These are phyloP conservation scores for Jaenimonas drosophilae DNA, from an alignment of 208 protist species.

Conservation along the genomic window DNA sequence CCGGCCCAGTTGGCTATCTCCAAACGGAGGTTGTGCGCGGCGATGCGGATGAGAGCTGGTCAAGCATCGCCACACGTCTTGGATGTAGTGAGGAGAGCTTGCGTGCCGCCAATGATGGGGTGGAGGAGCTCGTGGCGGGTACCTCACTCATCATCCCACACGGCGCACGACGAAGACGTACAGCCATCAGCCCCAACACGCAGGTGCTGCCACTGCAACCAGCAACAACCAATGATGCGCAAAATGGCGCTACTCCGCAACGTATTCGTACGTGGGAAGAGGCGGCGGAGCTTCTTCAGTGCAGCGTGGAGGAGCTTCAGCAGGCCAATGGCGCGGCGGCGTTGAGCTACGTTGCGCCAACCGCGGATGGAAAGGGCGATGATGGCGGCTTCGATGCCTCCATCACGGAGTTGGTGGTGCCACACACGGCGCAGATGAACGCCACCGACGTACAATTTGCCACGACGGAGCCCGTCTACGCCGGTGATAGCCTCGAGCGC, in stretches of 20 bases:
- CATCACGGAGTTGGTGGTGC: conserved; percentile 49
- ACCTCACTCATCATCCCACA: conserved; percentile 37
- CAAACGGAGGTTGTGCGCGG: conserved; percentile 25
- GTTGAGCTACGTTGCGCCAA: conserved; percentile 52
- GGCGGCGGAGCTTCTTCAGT: conserved; percentile 58
- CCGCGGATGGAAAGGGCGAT: no score
- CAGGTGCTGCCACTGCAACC: conserved; percentile 31
- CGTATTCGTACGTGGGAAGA: conserved; percentile 48
- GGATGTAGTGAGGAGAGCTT: conserved; percentile 45
- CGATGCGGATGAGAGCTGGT: conserved; percentile 71
- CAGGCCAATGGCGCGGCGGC: conserved; percentile 56
- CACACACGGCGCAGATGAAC: conserved; percentile 31
- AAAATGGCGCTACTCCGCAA: no score
- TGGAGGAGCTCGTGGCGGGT: conserved; percentile 25
- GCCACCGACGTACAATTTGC: conserved; percentile 37
- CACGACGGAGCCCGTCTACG: conserved; percentile 36
- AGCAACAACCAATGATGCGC: conserved; percentile 5
- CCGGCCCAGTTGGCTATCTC: conserved; percentile 51
- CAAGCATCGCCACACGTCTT: conserved; percentile 29
- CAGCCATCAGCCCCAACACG: conserved; percentile 36
- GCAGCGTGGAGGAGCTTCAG: conserved; percentile 79
- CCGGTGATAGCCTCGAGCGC: conserved; percentile 35
- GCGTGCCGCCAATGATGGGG: conserved; percentile 23
- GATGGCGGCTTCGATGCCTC: conserved; percentile 37
- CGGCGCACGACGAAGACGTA: conserved; percentile 26